Base-by-base conservation (phyloP, 202 grass and related monocot species). In the Setaria viridis region DNA sequence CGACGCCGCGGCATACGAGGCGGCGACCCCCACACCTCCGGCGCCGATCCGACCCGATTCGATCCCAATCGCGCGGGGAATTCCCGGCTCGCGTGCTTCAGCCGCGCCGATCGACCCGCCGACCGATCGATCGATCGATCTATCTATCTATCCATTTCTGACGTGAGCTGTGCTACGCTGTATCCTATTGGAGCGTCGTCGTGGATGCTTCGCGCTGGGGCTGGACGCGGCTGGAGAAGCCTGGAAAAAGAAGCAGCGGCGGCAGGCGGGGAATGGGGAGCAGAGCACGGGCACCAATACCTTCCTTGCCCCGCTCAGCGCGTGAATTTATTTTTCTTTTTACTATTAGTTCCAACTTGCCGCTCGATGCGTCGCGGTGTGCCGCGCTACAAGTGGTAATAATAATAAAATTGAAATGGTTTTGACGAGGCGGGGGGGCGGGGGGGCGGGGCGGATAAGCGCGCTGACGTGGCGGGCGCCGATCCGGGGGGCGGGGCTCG, bases 1-100 rank as follows among this genome's bases (percentile, higher is more conserved):
- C 30, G 9, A 11, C 50, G 20, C n/a, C 16, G 81, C 64, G 45
- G 81, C 89, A 91, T 91, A 54, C 84, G 74, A 45, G 11, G 86
- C 73, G 6, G 86, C 55, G 1, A 11, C 20, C 74, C 74, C 77
- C 59, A 2, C 45, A 16, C 6, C 72, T 10, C 49, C 70, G 29
- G 19, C 60, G 10, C 30, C 78, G 30, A 46, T 67, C 78, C 51
- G 79, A 90, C 84, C 80, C 73, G 76, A 84, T 80, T 76, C 64
- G 35, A 58, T 25, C 29, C 11, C 12, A 12, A 59, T 7, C 67
- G 50, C 79, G 35, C 51, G 25, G 19, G 79, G 39, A 35, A 48
- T 48, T 14, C 15, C 42, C 56, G 25, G 53, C 55, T 11, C 50
- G 72, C 51, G 15, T 4, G 72, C n/a, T 19, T 30, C 32, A 17